Evolutionary conservation across 2,329 filamentous ascomycete species (phyloP).

Genomic region (Aspergillus sp.): DNA sequence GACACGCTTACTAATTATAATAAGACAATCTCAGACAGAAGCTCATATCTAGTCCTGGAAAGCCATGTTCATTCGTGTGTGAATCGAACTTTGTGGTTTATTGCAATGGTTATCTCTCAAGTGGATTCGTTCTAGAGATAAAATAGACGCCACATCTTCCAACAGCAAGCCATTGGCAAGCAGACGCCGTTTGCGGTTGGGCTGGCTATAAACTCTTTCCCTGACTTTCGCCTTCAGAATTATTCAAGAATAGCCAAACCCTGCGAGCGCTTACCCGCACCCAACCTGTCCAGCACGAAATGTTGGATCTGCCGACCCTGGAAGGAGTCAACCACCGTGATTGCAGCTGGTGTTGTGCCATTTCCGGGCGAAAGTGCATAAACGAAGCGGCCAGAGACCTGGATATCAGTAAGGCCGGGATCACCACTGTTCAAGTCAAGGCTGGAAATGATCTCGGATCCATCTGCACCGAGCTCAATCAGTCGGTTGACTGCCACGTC

Average conservation of each 20-base stretch:
- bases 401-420: background rate
- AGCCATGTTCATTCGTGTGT: too few species aligned
- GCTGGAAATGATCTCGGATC: background rate
- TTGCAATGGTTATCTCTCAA: too few species aligned
- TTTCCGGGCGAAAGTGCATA: slow-evolving; percentile 1
- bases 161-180: too few species aligned
- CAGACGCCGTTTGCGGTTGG: too few species aligned
- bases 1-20: too few species aligned
- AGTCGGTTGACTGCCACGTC: background rate
- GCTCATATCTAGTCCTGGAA: too few species aligned
- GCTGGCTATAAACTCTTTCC: too few species aligned
- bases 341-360: background rate
- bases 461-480: background rate
- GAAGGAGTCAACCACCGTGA: background rate
- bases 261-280: background rate
- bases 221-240: too few species aligned
- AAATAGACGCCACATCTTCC: too few species aligned
- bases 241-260: background rate
- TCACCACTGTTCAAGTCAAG: background rate
- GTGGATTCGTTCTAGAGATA: too few species aligned
- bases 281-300: background rate
- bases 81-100: too few species aligned
- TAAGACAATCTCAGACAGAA: too few species aligned
- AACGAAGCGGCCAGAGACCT: background rate
- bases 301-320: background rate